phyloP scores from a whole-genome alignment of 2,329 filamentous ascomycete species.

The Akanthomyces lecanii region DNA sequence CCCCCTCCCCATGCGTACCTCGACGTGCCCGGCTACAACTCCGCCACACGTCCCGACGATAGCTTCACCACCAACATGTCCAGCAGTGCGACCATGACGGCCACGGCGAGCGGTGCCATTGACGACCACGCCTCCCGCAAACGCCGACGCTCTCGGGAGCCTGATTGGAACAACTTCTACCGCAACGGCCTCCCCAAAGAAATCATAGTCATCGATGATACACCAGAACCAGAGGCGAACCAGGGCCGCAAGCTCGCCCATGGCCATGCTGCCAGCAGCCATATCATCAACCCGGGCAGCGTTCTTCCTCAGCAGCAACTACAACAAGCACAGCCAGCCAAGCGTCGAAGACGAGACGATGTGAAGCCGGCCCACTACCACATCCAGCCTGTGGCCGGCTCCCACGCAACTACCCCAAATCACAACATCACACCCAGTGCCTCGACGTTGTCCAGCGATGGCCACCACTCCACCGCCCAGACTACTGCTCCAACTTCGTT shows the following conservation, averaged over 20 bases:
- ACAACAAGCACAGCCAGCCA: slow-evolving; percentile 52
- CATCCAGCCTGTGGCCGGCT: slow-evolving; percentile 59
- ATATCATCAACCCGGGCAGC: slow-evolving; percentile 25
- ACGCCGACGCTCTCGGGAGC: slow-evolving; percentile 56
- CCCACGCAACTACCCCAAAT: slow-evolving; percentile 66
- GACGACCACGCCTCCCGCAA: slow-evolving; percentile 38
- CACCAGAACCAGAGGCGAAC: slow-evolving; percentile 52
- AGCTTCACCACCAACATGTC: slow-evolving; percentile 19
- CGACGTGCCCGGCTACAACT: neutral
- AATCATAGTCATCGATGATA: slow-evolving; percentile 80
- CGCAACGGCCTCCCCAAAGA: slow-evolving; percentile 79
- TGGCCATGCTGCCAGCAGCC: slow-evolving; percentile 29
- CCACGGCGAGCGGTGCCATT: slow-evolving; percentile 22
- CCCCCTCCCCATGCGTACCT: slow-evolving; percentile 28
- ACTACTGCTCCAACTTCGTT: slow-evolving; percentile 86
- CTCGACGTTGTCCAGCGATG: slow-evolving; percentile 75
- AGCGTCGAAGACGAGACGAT: slow-evolving; percentile 67
- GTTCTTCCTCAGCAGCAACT: slow-evolving; percentile 27
- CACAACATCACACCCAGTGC: slow-evolving; percentile 62
- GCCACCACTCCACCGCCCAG: slow-evolving; percentile 73
- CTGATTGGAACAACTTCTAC: slow-evolving; percentile 78
- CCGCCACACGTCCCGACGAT: neutral
- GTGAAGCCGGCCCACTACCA: slow-evolving; percentile 54
- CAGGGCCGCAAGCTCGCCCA: slow-evolving; percentile 38
- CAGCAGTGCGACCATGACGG: slow-evolving; percentile 19